phyloP scores from a whole-genome alignment of 768 basidiomycete genomes.

The Favolaschia claudopus region DNA sequence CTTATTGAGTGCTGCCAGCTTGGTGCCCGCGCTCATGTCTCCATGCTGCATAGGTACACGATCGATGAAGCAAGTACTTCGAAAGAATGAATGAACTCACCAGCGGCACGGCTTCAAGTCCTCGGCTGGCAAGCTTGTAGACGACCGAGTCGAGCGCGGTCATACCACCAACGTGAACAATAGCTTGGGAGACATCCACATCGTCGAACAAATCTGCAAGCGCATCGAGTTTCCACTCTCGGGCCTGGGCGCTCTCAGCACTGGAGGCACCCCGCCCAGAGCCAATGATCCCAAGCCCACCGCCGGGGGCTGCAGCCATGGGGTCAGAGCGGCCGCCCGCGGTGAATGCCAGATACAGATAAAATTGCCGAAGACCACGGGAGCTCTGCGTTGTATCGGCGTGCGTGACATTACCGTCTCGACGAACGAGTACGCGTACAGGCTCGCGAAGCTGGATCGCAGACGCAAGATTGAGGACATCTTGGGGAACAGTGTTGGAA shows the following conservation, averaged over 20 bases:
- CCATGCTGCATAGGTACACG: slow-evolving; percentile 77
- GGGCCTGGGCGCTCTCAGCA: slow-evolving; percentile 84
- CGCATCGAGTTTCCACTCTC: slow-evolving; percentile 96
- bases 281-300: slow-evolving; percentile 89
- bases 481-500: slow-evolving; percentile 97
- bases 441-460: slow-evolving; percentile 95
- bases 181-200: slow-evolving; percentile 78
- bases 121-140: slow-evolving; percentile 86
- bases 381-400: slow-evolving; percentile 73
- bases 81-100: slow-evolving; percentile 54
- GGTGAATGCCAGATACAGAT: slow-evolving; percentile 94
- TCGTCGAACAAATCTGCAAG: slow-evolving; percentile 91
- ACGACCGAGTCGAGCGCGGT: slow-evolving; percentile 87
- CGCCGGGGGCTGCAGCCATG: slow-evolving; percentile 48
- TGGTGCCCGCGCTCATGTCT: slow-evolving; percentile 90
- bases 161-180: slow-evolving; percentile 91
- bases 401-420: slow-evolving; percentile 84
- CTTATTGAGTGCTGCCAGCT: slow-evolving; percentile 84
- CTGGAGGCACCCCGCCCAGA: slow-evolving; percentile 85
- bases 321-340: slow-evolving; percentile 79
- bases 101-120: slow-evolving; percentile 87
- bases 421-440: slow-evolving; percentile 94
- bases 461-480: slow-evolving; percentile 94
- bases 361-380: slow-evolving; percentile 92
- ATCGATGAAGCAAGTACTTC: slow-evolving; percentile 27